Conservation (phyloP, 441 rosid species). For the Euphorbia corollata region DNA sequence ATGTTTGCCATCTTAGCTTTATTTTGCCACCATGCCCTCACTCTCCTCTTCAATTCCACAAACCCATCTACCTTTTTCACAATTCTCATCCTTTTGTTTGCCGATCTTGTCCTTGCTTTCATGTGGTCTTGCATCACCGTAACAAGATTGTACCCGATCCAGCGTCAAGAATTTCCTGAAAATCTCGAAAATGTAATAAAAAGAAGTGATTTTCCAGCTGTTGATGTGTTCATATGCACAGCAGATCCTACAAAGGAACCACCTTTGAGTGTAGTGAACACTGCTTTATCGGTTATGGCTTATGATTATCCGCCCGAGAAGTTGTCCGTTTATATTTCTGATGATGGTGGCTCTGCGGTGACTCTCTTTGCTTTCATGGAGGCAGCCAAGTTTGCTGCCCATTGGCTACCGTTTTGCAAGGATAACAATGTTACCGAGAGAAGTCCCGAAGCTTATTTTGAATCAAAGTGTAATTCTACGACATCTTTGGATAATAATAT, state of each 20-base stretch:
- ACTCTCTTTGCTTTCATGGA: conserved; percentile 56
- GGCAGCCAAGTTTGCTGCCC: conserved; percentile 46
- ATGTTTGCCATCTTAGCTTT: conserved; percentile 41
- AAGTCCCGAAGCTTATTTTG: conserved; percentile 37
- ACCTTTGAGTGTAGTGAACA: conserved; percentile 57
- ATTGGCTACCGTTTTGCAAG: conserved; percentile 49
- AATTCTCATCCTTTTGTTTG: conserved; percentile 27
- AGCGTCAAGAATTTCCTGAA: conserved; percentile 42
- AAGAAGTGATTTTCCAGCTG: conserved; percentile 30
- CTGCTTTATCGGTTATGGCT: conserved; percentile 68
- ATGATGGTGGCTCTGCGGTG: conserved; percentile 31
- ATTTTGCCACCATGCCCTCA: conserved; percentile 35
- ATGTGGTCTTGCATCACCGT: conserved; percentile 39
- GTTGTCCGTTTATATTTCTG: conserved; percentile 32
- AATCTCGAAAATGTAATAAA: conserved; percentile 24
- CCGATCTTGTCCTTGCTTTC: conserved; percentile 61
- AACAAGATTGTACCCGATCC: conserved; percentile 33
- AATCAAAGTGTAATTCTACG: conserved; percentile 19
- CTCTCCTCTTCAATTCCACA: conserved; percentile 27
- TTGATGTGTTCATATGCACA: conserved; percentile 76
- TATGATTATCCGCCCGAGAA: conserved; percentile 67
- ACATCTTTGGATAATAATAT: conserved; percentile 25
- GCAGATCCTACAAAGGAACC: conserved; percentile 90
- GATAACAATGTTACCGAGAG: conserved; percentile 25
- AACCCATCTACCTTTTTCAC: conserved; percentile 20